Percentiles rank a stretch among this genome's conserved stretches.
Evolutionary conservation across 2,329 filamentous ascomycete genomes (phyloP).

Genomic region (Aureobasidium musti): DNA sequence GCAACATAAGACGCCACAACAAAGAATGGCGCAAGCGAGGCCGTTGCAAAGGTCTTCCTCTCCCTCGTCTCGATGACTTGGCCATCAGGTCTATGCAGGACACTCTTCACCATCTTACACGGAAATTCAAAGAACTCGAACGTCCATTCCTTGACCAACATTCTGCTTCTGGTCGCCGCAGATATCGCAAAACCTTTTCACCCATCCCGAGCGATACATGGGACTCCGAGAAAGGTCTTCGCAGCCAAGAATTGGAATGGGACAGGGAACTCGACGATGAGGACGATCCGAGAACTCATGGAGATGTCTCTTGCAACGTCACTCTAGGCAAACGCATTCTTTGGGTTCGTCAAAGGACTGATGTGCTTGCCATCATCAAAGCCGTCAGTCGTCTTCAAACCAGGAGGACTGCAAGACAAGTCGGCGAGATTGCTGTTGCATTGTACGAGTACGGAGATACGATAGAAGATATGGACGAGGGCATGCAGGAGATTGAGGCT

Average conservation of each 20-base stretch:
- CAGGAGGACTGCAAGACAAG: conserved; percentile 43
- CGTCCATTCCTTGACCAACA: conserved; percentile 41
- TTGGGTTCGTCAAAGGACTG: conserved; percentile 44
- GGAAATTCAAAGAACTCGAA: conserved; percentile 44
- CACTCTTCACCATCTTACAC: conserved; percentile 42
- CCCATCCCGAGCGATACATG: not conserved
- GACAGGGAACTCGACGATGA: conserved; percentile 40
- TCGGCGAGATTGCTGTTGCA: conserved; percentile 39
- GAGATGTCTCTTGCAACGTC: conserved; percentile 42
- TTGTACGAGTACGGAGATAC: conserved; percentile 39
- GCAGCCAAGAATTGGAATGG: conserved; percentile 30
- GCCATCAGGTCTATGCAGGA: conserved; percentile 43
- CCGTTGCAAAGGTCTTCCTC: conserved; percentile 3
- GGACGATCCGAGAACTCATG: conserved; percentile 36
- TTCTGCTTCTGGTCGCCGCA: not conserved
- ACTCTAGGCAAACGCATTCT: conserved; percentile 41
- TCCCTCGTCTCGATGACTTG: conserved; percentile 39
- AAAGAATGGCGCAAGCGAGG: conserved; percentile 28
- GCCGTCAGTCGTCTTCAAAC: conserved; percentile 44
- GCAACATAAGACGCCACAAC: conserved; percentile 36
- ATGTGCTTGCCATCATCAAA: conserved; percentile 43
- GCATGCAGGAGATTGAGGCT: conserved; percentile 38
- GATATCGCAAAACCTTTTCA: conserved; percentile 16
- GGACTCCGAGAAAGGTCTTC: conserved; percentile 23
- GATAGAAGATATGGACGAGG: conserved; percentile 34